phyloP scores from a whole-genome alignment of 1,139 yeast species.

The Debaryomyces psychrophilus region DNA sequence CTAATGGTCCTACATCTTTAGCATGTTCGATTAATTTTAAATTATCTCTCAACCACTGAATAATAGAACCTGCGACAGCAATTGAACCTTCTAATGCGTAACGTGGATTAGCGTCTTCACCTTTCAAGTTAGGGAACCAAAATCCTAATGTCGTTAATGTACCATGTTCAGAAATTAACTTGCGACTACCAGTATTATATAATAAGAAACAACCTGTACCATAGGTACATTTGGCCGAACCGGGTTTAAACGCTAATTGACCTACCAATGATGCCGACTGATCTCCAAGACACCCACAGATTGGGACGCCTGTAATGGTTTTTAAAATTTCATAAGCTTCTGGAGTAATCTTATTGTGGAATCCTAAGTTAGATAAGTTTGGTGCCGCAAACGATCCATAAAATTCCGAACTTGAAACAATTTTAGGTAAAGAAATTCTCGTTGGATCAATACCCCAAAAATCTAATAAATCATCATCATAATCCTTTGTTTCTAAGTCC shows the following conservation, averaged over 20 bases:
- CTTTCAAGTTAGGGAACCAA: slow-evolving; percentile 74
- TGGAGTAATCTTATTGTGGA: slow-evolving; percentile 54
- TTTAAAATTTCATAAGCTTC: slow-evolving; percentile 54
- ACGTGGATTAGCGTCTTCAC: slow-evolving; percentile 64
- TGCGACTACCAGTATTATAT: slow-evolving; percentile 78
- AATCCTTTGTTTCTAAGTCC: slow-evolving; percentile 76
- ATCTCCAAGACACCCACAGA: slow-evolving; percentile 92
- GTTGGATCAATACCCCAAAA: slow-evolving; percentile 80
- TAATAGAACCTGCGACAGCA: slow-evolving; percentile 94
- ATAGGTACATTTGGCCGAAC: slow-evolving; percentile 94
- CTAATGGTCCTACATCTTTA: slow-evolving; percentile 88
- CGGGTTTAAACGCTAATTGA: slow-evolving; percentile 80
- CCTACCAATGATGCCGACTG: slow-evolving; percentile 95
- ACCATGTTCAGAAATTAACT: slow-evolving; percentile 73
- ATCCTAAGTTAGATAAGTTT: slow-evolving; percentile 52
- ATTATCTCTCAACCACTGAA: slow-evolving; percentile 94
- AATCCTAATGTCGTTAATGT: slow-evolving; percentile 87
- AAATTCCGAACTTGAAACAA: slow-evolving; percentile 76
- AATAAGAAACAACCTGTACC: slow-evolving; percentile 95
- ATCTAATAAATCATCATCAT: slow-evolving; percentile 73
- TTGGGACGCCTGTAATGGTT: slow-evolving; percentile 63
- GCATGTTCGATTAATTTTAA: slow-evolving; percentile 79
- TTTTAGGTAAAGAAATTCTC: slow-evolving; percentile 73
- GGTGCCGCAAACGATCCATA: slow-evolving; percentile 76
- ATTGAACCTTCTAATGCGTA: slow-evolving; percentile 94